Evolutionary conservation across 208 protist species (phyloP), one percentile per base, ranked within the genome.

Genomic region (Trypanosoma theileri): DNA sequence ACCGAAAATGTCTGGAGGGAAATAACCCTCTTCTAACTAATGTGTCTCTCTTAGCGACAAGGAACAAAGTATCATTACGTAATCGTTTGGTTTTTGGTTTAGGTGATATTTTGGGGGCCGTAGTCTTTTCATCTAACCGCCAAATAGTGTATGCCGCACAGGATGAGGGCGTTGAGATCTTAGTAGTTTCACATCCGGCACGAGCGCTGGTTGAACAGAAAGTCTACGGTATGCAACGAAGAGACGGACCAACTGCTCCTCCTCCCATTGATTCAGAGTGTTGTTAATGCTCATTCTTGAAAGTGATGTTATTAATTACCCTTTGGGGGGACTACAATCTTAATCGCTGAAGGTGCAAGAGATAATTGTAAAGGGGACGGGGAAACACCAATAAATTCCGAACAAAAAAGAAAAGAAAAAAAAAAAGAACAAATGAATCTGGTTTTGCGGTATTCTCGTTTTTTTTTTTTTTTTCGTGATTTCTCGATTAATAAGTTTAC

Each of bases 121-220:
- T 85, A 0, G 65, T 84, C 7, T 22, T 93, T 9, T 85, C 84
- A 1, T 80, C 83, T 8, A 93, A 93, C 66, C 48, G 72, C 28
- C 87, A 88, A 68, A 45, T 93, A 17, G 59, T 73, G 46, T 71
- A 80, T 62, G 73, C 70, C 0, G 79, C 81, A 7, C 66, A 70
- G 58, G 75, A 84, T 51, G 75, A 86, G 53, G 75, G 76, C 17
- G 46, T 93, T 1, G 58, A 73, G 11, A 10, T 93, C 19, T 64
- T 69, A 19, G 74, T 73, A 10, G 46, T 56, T 19, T 63, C 81
- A 24, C 87, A 93, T 71, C 87, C 87, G 0, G 85, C 84, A 12
- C 78, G 87, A 28, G 84, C 87, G 26, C 73, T 93, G 7, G 85
- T 80, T 40, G 84, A 93, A 70, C 82, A 82, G 68, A 89, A 93